These are phyloP conservation scores for Fistulina hepatica DNA, from an alignment of 1,284 basidiomycete genomes.

Conservation along the genomic window DNA sequence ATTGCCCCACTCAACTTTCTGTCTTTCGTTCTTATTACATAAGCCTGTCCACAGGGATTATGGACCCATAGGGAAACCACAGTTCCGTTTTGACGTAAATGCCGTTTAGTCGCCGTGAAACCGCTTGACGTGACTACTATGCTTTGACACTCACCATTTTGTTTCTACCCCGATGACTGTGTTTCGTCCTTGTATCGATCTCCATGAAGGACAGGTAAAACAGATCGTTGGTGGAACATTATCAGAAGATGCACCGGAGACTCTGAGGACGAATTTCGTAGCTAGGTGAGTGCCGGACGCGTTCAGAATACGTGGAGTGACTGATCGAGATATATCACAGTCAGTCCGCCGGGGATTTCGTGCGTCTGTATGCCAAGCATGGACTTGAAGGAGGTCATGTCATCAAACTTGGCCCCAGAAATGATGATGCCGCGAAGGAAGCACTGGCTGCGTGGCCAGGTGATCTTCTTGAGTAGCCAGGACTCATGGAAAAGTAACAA, in stretches of 20 bases:
- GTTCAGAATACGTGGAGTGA: not conserved
- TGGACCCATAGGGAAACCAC: too few relatives aligned
- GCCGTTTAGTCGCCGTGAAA: too few relatives aligned
- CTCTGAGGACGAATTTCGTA: conserved; percentile 86
- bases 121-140: too few relatives aligned
- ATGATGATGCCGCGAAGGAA: conserved; percentile 78
- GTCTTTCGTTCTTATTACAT: too few relatives aligned
- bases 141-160: too few relatives aligned
- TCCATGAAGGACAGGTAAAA: conserved; percentile 92
- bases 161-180: too few relatives aligned
- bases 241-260: conserved; percentile 49
- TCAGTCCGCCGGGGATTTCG: conserved; percentile 74
- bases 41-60: too few relatives aligned
- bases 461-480: not conserved
- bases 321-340: conserved; percentile 29
- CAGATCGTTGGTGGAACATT: conserved; percentile 97
- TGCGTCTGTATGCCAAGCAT: conserved; percentile 65
- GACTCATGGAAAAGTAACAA: not conserved
- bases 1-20: too few relatives aligned
- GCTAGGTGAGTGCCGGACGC: conserved; percentile 57
- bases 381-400: conserved; percentile 83
- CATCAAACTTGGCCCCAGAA: conserved; percentile 89
- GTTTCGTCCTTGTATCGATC: conserved; percentile 95
- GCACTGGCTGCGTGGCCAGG: conserved; percentile 82
- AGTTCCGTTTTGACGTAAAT: too few relatives aligned